These are phyloP conservation scores for Penicillium nordicum DNA, from an alignment of 2,329 filamentous ascomycete genomes.

Conservation along the genomic window DNA sequence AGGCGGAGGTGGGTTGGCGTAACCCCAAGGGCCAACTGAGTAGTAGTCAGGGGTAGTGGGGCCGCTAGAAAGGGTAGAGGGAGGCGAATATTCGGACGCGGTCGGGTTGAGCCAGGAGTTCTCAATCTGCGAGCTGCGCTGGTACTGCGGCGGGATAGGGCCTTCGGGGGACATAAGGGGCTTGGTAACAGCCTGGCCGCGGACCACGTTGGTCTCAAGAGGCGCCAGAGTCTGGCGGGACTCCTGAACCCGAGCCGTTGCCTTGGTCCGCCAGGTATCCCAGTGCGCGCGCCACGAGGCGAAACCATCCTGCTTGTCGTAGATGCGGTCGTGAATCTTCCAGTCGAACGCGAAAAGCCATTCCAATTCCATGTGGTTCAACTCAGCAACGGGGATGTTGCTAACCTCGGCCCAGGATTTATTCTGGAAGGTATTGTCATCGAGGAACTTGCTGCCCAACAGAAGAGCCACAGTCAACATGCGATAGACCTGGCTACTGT, in stretches of 20 bases:
- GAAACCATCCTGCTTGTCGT: conserved; percentile 68
- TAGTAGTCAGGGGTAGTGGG: conserved; percentile 49
- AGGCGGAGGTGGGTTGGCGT: conserved; percentile 41
- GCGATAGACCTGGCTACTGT: conserved; percentile 73
- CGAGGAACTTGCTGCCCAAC: conserved; percentile 89
- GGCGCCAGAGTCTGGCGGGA: conserved; percentile 54
- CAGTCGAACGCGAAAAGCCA: conserved; percentile 82
- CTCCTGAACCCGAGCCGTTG: conserved; percentile 46
- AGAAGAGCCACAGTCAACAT: conserved; percentile 81
- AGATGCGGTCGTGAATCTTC: conserved; percentile 81
- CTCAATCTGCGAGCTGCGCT: conserved; percentile 46
- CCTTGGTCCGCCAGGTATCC: conserved; percentile 59
- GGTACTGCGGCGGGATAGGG: conserved; percentile 50
- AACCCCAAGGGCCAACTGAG: conserved; percentile 42
- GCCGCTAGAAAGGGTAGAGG: conserved; percentile 48
- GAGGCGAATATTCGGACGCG: conserved; percentile 51
- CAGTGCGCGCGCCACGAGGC: conserved; percentile 63
- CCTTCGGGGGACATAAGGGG: conserved; percentile 48
- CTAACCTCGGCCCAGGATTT: conserved; percentile 95
- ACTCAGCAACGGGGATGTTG: conserved; percentile 76
- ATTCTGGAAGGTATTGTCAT: conserved; percentile 97
- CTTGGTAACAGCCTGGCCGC: conserved; percentile 49
- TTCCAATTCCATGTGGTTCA: conserved; percentile 81
- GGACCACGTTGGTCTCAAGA: conserved; percentile 62
- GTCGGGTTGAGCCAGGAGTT: conserved; percentile 51